Evolutionary conservation across 805 yeast genomes (phyloP).

Genomic region (Candida vartiovaarae): DNA sequence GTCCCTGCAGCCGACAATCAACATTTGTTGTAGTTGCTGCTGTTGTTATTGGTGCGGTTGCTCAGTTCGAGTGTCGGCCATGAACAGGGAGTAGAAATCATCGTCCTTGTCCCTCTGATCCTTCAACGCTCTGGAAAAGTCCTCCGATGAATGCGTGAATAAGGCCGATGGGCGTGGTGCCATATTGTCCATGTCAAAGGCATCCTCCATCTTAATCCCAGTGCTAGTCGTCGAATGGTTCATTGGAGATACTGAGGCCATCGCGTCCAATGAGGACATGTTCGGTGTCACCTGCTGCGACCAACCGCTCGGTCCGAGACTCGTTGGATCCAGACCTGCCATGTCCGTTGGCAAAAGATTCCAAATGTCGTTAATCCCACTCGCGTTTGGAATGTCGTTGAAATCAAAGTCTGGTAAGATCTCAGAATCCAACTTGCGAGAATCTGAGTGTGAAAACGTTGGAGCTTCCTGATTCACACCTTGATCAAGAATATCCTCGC

Average conservation of each 20-base stretch:
- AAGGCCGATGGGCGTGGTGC: neutral
- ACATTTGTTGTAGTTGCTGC: no score
- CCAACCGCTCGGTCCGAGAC: neutral
- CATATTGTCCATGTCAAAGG: neutral
- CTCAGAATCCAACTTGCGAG: conserved; percentile 5
- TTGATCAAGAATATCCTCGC: conserved; percentile 9
- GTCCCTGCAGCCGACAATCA: no score
- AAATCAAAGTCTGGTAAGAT: conserved; percentile 21
- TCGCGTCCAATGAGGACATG: neutral
- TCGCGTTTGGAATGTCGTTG: conserved; percentile 17
- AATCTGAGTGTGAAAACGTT: neutral
- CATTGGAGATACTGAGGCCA: neutral
- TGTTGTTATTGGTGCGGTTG: no score
- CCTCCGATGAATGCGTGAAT: neutral
- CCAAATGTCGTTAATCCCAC: conserved; percentile 16
- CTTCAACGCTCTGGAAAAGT: neutral
- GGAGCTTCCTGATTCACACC: neutral
- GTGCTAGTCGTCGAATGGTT: neutral
- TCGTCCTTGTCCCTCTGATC: conserved; percentile 1
- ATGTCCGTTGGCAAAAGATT: conserved; percentile 22
- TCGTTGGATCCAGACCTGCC: conserved; percentile 12
- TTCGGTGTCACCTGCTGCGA: neutral
- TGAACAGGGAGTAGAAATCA: conserved; percentile 40
- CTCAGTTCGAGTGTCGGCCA: conserved; percentile 15
- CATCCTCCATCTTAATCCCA: conserved; percentile 1